Evolutionary conservation across 2,329 filamentous ascomycete species (phyloP).

Genomic region (Ophiostoma sp.): DNA sequence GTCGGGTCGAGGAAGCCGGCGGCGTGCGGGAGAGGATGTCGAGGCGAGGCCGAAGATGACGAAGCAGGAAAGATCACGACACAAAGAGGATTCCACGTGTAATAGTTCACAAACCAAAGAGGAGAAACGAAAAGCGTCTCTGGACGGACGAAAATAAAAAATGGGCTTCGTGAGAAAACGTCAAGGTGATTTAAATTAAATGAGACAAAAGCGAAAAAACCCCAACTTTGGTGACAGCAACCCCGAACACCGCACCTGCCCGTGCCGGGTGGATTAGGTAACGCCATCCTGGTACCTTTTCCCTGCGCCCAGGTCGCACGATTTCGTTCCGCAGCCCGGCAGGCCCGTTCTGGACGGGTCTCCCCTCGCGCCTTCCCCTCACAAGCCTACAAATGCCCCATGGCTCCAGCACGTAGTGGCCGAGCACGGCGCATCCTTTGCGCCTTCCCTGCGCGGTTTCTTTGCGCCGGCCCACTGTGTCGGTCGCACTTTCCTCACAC

Average conservation of each 20-base stretch:
- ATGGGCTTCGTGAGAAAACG: slow-evolving; percentile 10
- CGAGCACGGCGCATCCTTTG: slow-evolving; percentile 13
- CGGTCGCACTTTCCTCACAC: neutral
- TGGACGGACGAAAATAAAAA: slow-evolving; percentile 1
- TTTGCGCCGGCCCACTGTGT: slow-evolving; percentile 13
- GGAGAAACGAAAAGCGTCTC: slow-evolving; percentile 1
- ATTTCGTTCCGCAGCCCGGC: neutral
- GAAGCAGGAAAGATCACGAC: slow-evolving; percentile 2
- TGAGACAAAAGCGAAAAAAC: slow-evolving; percentile 11
- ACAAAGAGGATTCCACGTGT: neutral
- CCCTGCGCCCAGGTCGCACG: neutral
- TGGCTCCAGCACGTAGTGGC: slow-evolving; percentile 8
- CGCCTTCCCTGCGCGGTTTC: slow-evolving; percentile 18
- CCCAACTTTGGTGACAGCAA: slow-evolving; percentile 7
- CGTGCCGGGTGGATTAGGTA: slow-evolving; percentile 2
- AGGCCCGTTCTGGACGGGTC: neutral
- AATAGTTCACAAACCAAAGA: slow-evolving; percentile 5
- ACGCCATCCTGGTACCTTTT: slow-evolving; percentile 1
- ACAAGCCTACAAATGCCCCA: neutral
- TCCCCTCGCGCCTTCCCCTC: slow-evolving; percentile 7
- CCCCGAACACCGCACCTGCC: slow-evolving; percentile 15
- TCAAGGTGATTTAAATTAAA: neutral
- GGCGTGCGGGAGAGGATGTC: neutral
- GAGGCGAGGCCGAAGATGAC: slow-evolving; percentile 1
- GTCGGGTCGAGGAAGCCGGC: neutral